A percentile compares a stretch with the other conserved stretches of the same genome.
Conservation (phyloP, 495 filamentous ascomycete species). For the Aspergillus indologenus region DNA sequence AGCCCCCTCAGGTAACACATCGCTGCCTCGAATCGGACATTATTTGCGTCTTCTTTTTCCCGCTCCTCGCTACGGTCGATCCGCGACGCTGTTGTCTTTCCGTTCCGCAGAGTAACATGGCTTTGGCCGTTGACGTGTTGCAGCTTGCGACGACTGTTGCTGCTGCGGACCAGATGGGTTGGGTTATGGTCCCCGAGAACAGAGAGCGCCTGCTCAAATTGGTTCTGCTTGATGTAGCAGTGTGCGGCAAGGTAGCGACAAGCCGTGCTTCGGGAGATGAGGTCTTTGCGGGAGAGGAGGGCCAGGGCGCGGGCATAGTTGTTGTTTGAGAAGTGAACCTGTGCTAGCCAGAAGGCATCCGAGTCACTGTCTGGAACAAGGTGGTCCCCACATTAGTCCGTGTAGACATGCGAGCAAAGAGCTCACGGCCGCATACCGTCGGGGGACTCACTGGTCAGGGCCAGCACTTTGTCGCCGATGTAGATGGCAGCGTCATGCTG, state of each 20-base stretch:
- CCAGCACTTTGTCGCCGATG: conserved; percentile 93
- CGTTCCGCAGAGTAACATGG: conserved; percentile 47
- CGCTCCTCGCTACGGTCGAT: conserved; percentile 60
- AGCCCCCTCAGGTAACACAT: conserved; percentile 96
- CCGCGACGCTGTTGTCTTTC: conserved; percentile 41
- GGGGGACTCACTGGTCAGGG: conserved; percentile 71
- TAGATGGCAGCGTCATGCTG: conserved; percentile 95
- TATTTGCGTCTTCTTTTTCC: conserved; percentile 65
- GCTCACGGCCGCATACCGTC: neutral
- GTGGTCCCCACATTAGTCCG: conserved; percentile 5
- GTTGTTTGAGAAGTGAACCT: conserved; percentile 89
- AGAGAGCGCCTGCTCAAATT: conserved; percentile 81
- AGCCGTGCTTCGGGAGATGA: conserved; percentile 74
- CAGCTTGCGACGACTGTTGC: conserved; percentile 61
- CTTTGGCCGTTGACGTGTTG: conserved; percentile 50
- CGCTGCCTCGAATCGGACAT: conserved; percentile 83
- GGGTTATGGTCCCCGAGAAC: conserved; percentile 93
- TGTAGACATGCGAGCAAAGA: neutral
- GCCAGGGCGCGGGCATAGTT: conserved; percentile 88
- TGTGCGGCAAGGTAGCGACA: conserved; percentile 90
- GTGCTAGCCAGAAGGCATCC: conserved; percentile 91
- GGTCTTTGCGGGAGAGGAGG: conserved; percentile 79
- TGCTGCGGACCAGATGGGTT: conserved; percentile 72
- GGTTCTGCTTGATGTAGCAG: conserved; percentile 86
- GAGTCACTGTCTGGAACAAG: conserved; percentile 71